Evolutionary conservation across 1,284 basidiomycete genomes (phyloP), one percentile per base, ranked within the genome.

Genomic region (Trichosporon sp.): DNA sequence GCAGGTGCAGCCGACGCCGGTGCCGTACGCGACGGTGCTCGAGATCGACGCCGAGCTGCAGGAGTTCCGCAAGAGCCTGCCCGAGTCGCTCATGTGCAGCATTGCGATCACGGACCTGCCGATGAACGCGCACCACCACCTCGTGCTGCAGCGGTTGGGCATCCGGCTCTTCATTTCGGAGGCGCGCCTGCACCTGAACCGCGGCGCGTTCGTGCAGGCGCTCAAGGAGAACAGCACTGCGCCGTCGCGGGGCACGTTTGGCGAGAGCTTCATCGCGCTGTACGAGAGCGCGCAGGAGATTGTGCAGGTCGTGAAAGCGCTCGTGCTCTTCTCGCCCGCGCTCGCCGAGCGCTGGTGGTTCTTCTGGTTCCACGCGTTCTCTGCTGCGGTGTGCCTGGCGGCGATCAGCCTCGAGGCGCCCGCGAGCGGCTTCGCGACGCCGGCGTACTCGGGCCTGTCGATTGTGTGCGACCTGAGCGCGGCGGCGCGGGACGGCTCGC

Each of bases 301-400:
- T 25, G 79, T 83, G 15, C 76, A 78, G 68, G 75, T 81, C 23
- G 79, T 83, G 65, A 78, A 80, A 69, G 75, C 77, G 58, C 70
- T 81, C 53, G 77, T 83, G 23, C 77, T 83, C 38, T 83, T 80
- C 68, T 80, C 81, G 64, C 82, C 81, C 3, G 75, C 75, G 18
- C 69, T 83, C 25, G 76, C 81, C 13, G 79, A 80, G 8, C 72
- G 82, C 23, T 81, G 78, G 79, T 81, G 79, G 79, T 80, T 80
- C 72, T 80, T 80, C 72, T 82, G 81, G 80, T 82, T 83, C 71
- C 82, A 83, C 64, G 79, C 79, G 1, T 80, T 82, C 67, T 75
- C 73, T 2, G 77, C 81, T 2, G 80, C 82, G 34, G 79, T 81
- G 27, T 82, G 81, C 65, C 72, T 82, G 3, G 76, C 79, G 3